Evolutionary conservation across 148 eudicot genomes (phyloP), one percentile per base, ranked within the genome.

Genomic region (Selenicereus undatus): DNA sequence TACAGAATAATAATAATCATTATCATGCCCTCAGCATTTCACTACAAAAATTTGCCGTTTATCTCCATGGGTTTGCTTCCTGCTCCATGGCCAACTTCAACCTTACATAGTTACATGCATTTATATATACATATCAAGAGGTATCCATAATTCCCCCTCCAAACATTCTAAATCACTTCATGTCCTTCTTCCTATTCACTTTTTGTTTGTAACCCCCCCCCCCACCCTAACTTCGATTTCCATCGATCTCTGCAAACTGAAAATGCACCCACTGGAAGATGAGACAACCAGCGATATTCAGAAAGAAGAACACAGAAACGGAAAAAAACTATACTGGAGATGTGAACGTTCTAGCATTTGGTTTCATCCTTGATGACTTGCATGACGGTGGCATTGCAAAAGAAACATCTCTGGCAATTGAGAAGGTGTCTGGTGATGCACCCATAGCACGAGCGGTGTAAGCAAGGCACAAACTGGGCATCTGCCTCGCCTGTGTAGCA

Each of bases 361-460:
- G 35, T 45, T 42, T 87, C 87, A 71, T 78, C 80, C 84, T 52
- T 86, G 74, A 85, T 32, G 36, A 94, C 93, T 81, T 84, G 88
- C 11, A 75, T 64, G 11, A 94, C 97, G 0, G 87, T 84, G 16
- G 95, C 89, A 71, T 94, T 94, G 90, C 98, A 94, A 76, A 94
- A 94, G 93, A 94, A 94, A 86, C 98, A 94, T 85, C 98, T 91
- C 75, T 90, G 88, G 79, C 97, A 89, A 79, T 94, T 94, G 30
- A 94, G 85, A 60, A 94, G 94, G 85, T 94, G 98, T 72, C 98
- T 88, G 3, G 95, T 86, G 79, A 94, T 93, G 90, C 98, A 94
- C 71, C 95, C 92, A 36, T 84, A 89, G 78, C 98, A 94, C 24
- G 98, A 94, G 17, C 80, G 77, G 77, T 94, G 98, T 32, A 88